Percentiles rank a stretch among this genome's conserved stretches.
Conservation (phyloP, 345 rosid species). For the Luvunga scandens region DNA sequence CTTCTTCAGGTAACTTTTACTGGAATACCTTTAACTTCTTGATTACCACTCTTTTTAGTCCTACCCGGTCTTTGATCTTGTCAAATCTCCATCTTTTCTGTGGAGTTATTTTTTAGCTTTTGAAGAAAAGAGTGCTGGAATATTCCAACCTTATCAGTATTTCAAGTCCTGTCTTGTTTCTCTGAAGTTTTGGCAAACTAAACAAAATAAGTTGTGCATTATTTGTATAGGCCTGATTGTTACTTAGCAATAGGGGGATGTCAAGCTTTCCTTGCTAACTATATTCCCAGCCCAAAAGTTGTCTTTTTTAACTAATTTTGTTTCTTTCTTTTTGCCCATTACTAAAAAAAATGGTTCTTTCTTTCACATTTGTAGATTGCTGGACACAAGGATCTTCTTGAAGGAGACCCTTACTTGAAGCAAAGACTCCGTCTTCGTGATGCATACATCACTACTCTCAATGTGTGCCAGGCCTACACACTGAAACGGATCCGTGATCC, state of each 20-base stretch:
- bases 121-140: neutral
- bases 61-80: neutral
- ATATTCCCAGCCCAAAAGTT: neutral
- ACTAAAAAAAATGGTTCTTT: neutral
- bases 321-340: neutral
- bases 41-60: neutral
- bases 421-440: constrained; percentile 93
- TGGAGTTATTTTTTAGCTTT: neutral
- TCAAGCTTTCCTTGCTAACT: no score
- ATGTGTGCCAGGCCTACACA: constrained; percentile 93
- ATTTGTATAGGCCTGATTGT: neutral
- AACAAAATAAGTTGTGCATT: neutral
- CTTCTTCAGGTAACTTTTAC: constrained; percentile 69
- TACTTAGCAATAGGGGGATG: neutral
- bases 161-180: neutral
- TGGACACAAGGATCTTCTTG: constrained; percentile 92
- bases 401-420: constrained; percentile 92
- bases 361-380: constrained; percentile 55
- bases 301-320: neutral
- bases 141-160: neutral
- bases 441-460: constrained; percentile 93
- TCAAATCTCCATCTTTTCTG: neutral
- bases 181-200: neutral
- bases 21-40: neutral
- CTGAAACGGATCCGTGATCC: constrained; percentile 87